Percentiles rank a stretch among this genome's conserved stretches.
These are phyloP conservation scores for Leishmania braziliensis DNA, from an alignment of 208 protist species.

Conservation along the genomic window DNA sequence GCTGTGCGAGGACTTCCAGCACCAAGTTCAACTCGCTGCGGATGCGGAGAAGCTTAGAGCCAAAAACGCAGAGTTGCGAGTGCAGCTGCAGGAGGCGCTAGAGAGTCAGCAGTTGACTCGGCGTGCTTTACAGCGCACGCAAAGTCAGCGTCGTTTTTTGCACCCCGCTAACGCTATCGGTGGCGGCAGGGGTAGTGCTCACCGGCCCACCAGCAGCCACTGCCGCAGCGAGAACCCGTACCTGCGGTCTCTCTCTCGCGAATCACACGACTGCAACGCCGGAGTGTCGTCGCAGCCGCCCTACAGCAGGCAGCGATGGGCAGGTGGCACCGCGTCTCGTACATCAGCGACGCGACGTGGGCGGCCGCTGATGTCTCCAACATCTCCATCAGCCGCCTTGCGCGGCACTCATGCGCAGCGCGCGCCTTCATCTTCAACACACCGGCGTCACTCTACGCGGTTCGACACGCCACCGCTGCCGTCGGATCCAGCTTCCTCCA, in stretches of 20 bases:
- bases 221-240: slow-evolving; percentile 26
- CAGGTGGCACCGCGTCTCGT: slow-evolving; percentile 6
- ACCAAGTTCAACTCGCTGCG: slow-evolving; percentile 37
- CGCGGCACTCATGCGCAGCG: slow-evolving; percentile 5
- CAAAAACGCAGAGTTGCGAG: slow-evolving; percentile 52
- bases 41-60: slow-evolving; percentile 54
- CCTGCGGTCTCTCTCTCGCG: slow-evolving; percentile 31
- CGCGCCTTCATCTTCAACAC: background rate
- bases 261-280: slow-evolving; percentile 4
- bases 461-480: slow-evolving; percentile 42
- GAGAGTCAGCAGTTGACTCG: slow-evolving; percentile 40
- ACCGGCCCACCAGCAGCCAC: slow-evolving; percentile 2
- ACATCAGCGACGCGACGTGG: slow-evolving; percentile 7
- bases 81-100: slow-evolving; percentile 44
- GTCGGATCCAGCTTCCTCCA: background rate
- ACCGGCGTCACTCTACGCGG: slow-evolving; percentile 15
- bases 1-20: slow-evolving; percentile 76
- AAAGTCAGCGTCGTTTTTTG: slow-evolving; percentile 20
- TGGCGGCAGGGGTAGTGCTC: background rate
- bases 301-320: slow-evolving; percentile 9
- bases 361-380: slow-evolving; percentile 29
- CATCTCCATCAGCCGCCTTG: slow-evolving; percentile 16
- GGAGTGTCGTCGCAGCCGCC: background rate
- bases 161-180: background rate
- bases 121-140: slow-evolving; percentile 31